Evolutionary conservation across 345 rosid species (phyloP).

Genomic region (Passiflora organensis): DNA sequence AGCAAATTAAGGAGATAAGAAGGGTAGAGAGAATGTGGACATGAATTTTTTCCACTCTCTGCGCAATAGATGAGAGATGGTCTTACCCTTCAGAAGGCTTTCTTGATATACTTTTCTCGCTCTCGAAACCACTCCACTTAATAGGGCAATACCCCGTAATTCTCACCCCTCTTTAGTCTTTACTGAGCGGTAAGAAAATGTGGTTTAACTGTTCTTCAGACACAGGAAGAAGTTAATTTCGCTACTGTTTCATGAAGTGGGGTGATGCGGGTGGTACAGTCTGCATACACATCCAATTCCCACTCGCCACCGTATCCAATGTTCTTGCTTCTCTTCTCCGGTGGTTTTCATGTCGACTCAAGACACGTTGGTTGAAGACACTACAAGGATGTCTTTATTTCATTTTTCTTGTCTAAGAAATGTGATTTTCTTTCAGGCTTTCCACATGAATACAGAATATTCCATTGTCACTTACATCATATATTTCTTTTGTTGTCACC

Average conservation of each 20-base stretch:
- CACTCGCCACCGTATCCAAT: too few species aligned
- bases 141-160: constrained; percentile 16
- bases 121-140: neutral
- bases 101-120: constrained; percentile 15
- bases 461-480: too few species aligned
- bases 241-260: neutral
- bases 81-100: neutral
- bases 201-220: neutral
- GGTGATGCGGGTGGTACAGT: constrained; percentile 1
- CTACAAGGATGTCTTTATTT: too few species aligned
- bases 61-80: neutral
- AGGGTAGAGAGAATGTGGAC: constrained; percentile 40
- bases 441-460: too few species aligned
- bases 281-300: neutral
- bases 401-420: too few species aligned
- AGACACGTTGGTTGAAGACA: too few species aligned
- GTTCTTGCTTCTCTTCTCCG: too few species aligned
- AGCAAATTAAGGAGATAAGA: constrained; percentile 16
- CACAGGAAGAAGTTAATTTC: neutral
- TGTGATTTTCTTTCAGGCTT: too few species aligned
- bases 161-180: neutral
- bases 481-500: too few species aligned
- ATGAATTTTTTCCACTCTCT: constrained; percentile 18
- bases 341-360: too few species aligned
- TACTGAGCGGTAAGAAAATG: neutral